phyloP scores from a whole-genome alignment of 352 stramenopile species.

The Blastocystis sp. region DNA sequence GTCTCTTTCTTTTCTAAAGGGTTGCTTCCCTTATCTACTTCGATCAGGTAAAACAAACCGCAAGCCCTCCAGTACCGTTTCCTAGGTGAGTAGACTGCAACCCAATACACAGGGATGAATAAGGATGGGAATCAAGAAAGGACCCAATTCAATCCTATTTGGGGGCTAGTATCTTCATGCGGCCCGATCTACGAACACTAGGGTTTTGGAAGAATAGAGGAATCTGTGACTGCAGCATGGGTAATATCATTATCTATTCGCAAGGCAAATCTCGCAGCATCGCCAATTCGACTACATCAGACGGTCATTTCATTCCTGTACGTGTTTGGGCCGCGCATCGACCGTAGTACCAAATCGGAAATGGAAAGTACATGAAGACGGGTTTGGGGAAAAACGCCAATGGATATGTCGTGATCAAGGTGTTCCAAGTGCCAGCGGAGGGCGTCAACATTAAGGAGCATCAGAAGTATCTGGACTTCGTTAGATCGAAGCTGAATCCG shows the following conservation, averaged over 20 bases:
- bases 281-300: constrained; percentile 56
- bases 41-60: not conserved
- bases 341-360: constrained; percentile 51
- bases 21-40: not conserved
- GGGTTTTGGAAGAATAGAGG: not conserved
- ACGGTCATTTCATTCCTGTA: constrained; percentile 46
- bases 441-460: not conserved
- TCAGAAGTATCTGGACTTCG: constrained; percentile 60
- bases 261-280: constrained; percentile 36
- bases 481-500: constrained; percentile 64
- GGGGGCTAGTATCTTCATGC: not conserved
- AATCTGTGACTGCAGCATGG: constrained; percentile 3
- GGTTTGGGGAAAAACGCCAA: constrained; percentile 6
- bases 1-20: not conserved
- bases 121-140: no score
- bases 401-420: constrained; percentile 58
- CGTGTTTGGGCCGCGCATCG: not conserved
- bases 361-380: constrained; percentile 67
- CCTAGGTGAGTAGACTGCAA: no score
- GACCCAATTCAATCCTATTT: no score
- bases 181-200: constrained; percentile 5
- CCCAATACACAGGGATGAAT: no score
- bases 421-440: constrained; percentile 25
- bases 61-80: no score
- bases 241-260: constrained; percentile 53